Base-by-base conservation (phyloP, 371 early-diverging fungal species). In the Rhizopus delemar region DNA sequence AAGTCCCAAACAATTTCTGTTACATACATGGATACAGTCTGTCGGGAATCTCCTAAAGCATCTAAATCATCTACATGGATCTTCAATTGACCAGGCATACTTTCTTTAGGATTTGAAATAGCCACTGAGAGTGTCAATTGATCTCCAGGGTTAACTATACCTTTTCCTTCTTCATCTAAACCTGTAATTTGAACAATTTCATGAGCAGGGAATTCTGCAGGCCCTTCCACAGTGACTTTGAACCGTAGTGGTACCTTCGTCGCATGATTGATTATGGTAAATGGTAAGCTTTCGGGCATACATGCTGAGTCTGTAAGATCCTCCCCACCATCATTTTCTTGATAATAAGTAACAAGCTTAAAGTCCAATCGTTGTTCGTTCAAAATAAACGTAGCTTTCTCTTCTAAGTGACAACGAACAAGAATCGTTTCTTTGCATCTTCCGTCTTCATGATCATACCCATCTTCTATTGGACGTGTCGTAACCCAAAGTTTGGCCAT, bases 21-120 rank as follows among this genome's bases (percentile, higher is more conserved):
- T 5, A 92, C 78, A 48, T 82, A 81, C 39, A 93, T 81, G 16
- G 80, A 64, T 13, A 90, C 77, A 0, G 87, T 85, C 46, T 90
- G 88, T 45, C 84, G 73, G 28, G 75, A 81, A 33, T 81, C 75
- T 6, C 71, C 69, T n/a, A 89, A 62, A 7, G 92, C 88, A 65
- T 90, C 82, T 48, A 80, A 50, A 77, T 93, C 93, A 50, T 81
- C 75, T n/a, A 93, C 71, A 57, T 81, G 82, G 32, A 93, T 70
- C 60, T 89, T 88, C 58, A 93, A 78, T 53, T 90, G 90, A n/a
- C 90, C 93, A 0, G 93, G 93, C 41, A 92, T 78, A 34, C 81
- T 84, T 54, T 89, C 82, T 3, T 76, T 73, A 0, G 88, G 81
- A 50, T 89, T 82, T 3, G 82, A 61, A 16, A 92, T 75, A 32